Evolutionary conservation across 768 basidiomycete genomes (phyloP), one percentile per base, ranked within the genome.

Genomic region (Multifurca ochricompacta): DNA sequence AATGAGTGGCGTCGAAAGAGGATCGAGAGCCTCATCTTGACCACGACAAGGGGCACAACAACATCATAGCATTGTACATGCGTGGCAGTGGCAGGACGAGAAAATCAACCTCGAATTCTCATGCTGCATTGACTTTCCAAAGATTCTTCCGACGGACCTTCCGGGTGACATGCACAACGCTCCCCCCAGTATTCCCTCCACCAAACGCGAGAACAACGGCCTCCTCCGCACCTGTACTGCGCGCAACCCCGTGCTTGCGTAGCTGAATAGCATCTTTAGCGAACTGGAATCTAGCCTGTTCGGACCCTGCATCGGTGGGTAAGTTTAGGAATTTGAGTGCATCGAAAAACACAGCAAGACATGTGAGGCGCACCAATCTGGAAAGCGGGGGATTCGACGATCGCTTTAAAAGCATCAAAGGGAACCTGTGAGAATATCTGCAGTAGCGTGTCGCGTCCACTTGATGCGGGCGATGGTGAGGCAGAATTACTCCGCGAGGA

Each of bases 131-230:
- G 45, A 76, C 73, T 70, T 76, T 74, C 70, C 69, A 76, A 37
- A 77, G 64, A 11, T 36, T 23, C 32, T 48, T 42, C 30, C 36
- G 46, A 70, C 85, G 85, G 74, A 85, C 73, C 71, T 93, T 92
- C 61, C 90, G 80, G 42, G 91, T 91, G 66, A 95, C 77, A 68
- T 91, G 88, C 62, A 94, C 89, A 51, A 85, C 80, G 64, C 83
- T 90, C 53, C 77, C 80, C 47, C 75, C 82, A 69, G 74, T 75
- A 60, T 75, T 82, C 62, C 74, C 76, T 58, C 82, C 85, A 54
- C 87, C 87, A 70, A 93, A 91, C 34, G 89, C 90, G 62, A 94
- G 75, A 48, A 95, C 91, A 39, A 94, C 91, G n/a, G 87, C 89
- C 71, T 93, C 91, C 68, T 89, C 87, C 56, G 80, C 82, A 52